Conservation (phyloP, 2,329 filamentous ascomycete species). For the Botrytis byssoidea region DNA sequence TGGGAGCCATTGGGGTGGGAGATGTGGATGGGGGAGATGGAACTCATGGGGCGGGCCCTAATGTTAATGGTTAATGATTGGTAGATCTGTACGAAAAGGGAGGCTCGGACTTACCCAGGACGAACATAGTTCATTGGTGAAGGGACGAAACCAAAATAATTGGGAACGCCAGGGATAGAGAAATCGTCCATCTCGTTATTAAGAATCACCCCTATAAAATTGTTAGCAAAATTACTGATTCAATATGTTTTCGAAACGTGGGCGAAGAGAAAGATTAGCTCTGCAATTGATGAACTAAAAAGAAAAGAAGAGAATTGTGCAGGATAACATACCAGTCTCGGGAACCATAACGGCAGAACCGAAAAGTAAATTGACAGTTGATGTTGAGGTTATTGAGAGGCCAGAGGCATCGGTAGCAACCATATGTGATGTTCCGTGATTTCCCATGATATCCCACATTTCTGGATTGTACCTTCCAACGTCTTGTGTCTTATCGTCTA, state of each 20-base stretch:
- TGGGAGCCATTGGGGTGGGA: conserved; percentile 64
- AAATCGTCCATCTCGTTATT: conserved; percentile 74
- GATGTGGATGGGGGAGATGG: conserved; percentile 65
- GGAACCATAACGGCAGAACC: conserved; percentile 78
- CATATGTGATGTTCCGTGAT: conserved; percentile 72
- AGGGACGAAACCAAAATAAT: conserved; percentile 83
- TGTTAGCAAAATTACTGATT: background rate
- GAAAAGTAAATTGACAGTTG: conserved; percentile 85
- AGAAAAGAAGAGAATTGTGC: background rate
- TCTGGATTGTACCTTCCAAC: conserved; percentile 71
- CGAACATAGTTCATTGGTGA: conserved; percentile 78
- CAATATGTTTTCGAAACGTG: background rate
- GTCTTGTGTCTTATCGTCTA: conserved; percentile 68
- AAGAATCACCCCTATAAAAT: conserved; percentile 31
- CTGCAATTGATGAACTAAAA: background rate
- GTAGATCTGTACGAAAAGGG: background rate
- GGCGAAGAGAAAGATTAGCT: background rate
- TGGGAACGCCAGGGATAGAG: conserved; percentile 72
- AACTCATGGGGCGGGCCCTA: conserved; percentile 78
- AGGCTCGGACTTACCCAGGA: conserved; percentile 33
- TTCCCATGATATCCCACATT: conserved; percentile 63
- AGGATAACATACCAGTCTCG: conserved; percentile 62
- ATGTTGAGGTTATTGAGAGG: conserved; percentile 77
- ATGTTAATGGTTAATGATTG: conserved; percentile 38
- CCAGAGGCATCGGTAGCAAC: conserved; percentile 70